Evolutionary conservation across 1,284 basidiomycete genomes (phyloP).

Genomic region (Coniferiporia sulphurascens): DNA sequence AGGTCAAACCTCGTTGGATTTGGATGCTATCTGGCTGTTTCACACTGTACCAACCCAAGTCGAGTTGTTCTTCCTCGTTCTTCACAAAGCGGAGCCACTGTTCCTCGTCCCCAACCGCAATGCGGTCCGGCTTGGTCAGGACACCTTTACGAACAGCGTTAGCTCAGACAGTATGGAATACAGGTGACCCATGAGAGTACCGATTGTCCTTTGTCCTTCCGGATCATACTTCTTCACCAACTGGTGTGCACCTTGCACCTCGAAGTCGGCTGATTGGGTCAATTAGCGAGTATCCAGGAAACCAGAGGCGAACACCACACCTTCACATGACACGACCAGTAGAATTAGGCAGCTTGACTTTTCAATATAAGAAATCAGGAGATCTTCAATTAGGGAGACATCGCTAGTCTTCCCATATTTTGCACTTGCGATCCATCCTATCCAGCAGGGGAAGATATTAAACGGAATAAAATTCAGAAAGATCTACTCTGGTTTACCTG

Average conservation of each 20-base stretch:
- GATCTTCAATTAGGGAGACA: conserved; percentile 53
- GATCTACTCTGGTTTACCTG: conserved; percentile 37
- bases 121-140: conserved; percentile 74
- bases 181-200: conserved; percentile 33
- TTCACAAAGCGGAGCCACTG: conserved; percentile 56
- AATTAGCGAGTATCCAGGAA: background rate
- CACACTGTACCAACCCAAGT: conserved; percentile 69
- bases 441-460: background rate
- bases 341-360: conserved; percentile 65
- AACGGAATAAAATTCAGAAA: background rate
- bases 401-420: conserved; percentile 47
- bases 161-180: background rate
- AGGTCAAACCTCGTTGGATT: conserved; percentile 43
- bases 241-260: conserved; percentile 64
- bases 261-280: conserved; percentile 55
- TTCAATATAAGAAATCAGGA: conserved; percentile 57
- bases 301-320: conserved; percentile 33
- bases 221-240: conserved; percentile 55
- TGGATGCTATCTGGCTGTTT: conserved; percentile 51
- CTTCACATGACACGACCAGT: conserved; percentile 68
- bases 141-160: conserved; percentile 45
- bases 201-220: conserved; percentile 61
- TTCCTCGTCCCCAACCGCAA: conserved; percentile 55
- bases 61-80: conserved; percentile 50
- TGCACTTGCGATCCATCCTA: conserved; percentile 59